Percentiles rank a stretch among this genome's conserved stretches.
phyloP scores from a whole-genome alignment of 305 asterid genomes.

The Rubia balearica region DNA sequence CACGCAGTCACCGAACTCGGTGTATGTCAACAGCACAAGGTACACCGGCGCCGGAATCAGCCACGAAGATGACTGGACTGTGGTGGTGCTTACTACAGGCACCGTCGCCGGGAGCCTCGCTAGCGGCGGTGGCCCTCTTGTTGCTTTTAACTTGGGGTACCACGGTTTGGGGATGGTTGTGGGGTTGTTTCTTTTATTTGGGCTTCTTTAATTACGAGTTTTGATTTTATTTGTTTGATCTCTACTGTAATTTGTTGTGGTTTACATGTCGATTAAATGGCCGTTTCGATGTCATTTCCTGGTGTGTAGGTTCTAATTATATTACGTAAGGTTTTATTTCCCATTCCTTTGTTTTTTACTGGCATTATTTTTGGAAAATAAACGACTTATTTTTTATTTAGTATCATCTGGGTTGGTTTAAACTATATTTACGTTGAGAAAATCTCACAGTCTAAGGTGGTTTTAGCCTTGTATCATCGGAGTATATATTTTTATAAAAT shows the following conservation, averaged over 20 bases:
- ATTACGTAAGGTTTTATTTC: too few relatives aligned
- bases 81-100: constrained; percentile 52
- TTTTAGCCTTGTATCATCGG: too few relatives aligned
- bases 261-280: too few relatives aligned
- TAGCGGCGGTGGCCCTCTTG: constrained; percentile 17
- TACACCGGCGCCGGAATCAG: constrained; percentile 63
- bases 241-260: neutral
- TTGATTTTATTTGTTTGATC: neutral
- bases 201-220: neutral
- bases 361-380: too few relatives aligned
- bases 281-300: too few relatives aligned
- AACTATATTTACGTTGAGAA: too few relatives aligned
- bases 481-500: too few relatives aligned
- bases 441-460: too few relatives aligned
- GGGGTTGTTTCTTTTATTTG: constrained; percentile 17
- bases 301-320: too few relatives aligned
- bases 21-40: constrained; percentile 43
- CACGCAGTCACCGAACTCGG: constrained; percentile 44
- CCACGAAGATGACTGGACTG: constrained; percentile 70
- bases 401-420: too few relatives aligned
- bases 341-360: too few relatives aligned
- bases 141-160: neutral
- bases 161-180: constrained; percentile 12
- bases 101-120: constrained; percentile 58
- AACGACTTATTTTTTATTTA: too few relatives aligned